Conservation (phyloP, 306 rosid genomes). For the Vigna mungo region DNA sequence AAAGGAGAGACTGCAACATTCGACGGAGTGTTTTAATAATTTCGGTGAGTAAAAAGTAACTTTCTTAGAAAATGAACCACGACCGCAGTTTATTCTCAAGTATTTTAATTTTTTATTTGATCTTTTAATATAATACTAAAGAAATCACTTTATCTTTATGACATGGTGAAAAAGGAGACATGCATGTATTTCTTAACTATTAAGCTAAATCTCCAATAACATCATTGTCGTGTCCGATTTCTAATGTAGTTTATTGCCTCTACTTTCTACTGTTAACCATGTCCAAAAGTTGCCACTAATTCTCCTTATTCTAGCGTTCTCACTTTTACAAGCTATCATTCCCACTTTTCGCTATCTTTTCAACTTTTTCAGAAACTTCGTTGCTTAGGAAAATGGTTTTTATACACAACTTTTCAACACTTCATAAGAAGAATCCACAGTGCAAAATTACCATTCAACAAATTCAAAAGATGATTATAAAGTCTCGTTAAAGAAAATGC, state of each 20-base stretch:
- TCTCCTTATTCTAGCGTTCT: conserved; percentile 3
- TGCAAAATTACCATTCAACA: too few species aligned
- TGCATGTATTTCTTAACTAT: conserved; percentile 46
- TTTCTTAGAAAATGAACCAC: too few species aligned
- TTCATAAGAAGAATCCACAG: background rate
- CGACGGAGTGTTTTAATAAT: too few species aligned
- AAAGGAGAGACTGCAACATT: too few species aligned
- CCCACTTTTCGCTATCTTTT: conserved; percentile 2
- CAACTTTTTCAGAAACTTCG: conserved; percentile 27
- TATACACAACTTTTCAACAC: conserved; percentile 10
- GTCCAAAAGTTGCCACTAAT: conserved; percentile 33
- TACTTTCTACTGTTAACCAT: conserved; percentile 44
- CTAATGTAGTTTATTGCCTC: conserved; percentile 6
- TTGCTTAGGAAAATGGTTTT: conserved; percentile 26
- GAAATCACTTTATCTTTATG: conserved; percentile 1
- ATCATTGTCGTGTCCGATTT: conserved; percentile 37
- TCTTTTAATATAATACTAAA: background rate
- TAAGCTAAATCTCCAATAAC: conserved; percentile 41
- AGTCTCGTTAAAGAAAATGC: too few species aligned
- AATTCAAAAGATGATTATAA: too few species aligned
- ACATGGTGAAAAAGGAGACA: conserved; percentile 15
- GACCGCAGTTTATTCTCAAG: background rate
- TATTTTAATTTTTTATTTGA: background rate
- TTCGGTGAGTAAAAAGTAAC: too few species aligned
- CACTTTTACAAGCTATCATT: conserved; percentile 10